Base-by-base conservation (phyloP, 2,329 filamentous ascomycete species). In the Xylariaceae sp. region DNA sequence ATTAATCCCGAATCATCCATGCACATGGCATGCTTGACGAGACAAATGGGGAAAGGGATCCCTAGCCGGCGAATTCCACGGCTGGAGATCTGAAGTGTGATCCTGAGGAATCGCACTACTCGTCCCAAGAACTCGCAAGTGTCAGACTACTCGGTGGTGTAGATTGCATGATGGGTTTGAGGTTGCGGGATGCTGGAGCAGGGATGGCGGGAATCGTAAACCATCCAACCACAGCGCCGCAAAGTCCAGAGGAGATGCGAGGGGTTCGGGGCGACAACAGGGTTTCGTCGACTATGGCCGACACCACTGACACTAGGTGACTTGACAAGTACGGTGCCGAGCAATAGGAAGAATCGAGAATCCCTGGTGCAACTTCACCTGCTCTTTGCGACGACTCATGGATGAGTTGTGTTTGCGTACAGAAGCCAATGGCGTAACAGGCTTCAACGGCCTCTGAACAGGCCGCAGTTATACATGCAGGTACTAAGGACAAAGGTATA, bases 161-260 rank as follows among this genome's bases (percentile, higher is more conserved):
- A 64, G 65, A 57, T 57, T 62, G 18, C 18, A 63, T 59, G 59
- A 63, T 57, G 47, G 57, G 64, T 55, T 30, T 66, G 66, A 58
- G 62, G 64, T 60, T 59, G 64, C 59, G 56, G 53, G 59, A 58
- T 49, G 56, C 67, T 69, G 64, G 63, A 53, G 58, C 63, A 49
- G 52, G 60, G 60, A 62, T 66, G 63, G 62, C 65, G 65, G 64
- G 64, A 66, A 60, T 73, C 75, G 75, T 77, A 77, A 74, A 70
- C 61, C 60, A 69, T 75, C 75, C 75, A 77, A 77, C 74, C 75
- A 77, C 54, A 71, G 68, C 57, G 42, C 51, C 10, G 13, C 48
- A 56, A 56, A 35, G 54, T 55, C 58, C 61, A 56, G 51, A 55
- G 53, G 53, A 49, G 58, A 54, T 44, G 57, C 58, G 53, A 57